Evolutionary conservation across 768 basidiomycete genomes (phyloP).

Genomic region (Boletus reticulatus): DNA sequence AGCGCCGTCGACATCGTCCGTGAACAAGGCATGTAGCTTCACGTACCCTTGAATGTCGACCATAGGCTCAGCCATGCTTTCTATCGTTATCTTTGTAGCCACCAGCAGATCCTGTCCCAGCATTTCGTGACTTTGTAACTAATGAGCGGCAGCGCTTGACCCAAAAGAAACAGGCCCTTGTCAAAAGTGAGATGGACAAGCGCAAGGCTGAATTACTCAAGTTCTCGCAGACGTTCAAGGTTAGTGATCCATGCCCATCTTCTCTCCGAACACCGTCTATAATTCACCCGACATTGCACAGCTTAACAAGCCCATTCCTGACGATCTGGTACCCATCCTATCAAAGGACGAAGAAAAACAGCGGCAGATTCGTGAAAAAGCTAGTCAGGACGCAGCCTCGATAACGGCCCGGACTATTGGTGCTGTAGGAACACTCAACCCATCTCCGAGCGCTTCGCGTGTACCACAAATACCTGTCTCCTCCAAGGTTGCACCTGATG

Average conservation of each 20-base stretch:
- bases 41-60: not conserved
- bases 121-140: slow-evolving; percentile 91
- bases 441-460: slow-evolving; percentile 48
- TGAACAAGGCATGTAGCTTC: slow-evolving; percentile 48
- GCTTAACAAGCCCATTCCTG: slow-evolving; percentile 94
- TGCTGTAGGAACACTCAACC: slow-evolving; percentile 36
- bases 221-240: slow-evolving; percentile 95
- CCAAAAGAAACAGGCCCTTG: slow-evolving; percentile 85
- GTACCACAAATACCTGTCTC: slow-evolving; percentile 33
- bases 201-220: slow-evolving; percentile 90
- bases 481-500: slow-evolving; percentile 30
- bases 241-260: slow-evolving; percentile 32
- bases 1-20: slow-evolving; percentile 44
- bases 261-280: not conserved
- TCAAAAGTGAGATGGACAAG: slow-evolving; percentile 93
- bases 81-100: slow-evolving; percentile 39
- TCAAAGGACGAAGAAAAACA: slow-evolving; percentile 95
- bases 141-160: slow-evolving; percentile 88
- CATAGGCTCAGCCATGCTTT: not conserved
- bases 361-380: slow-evolving; percentile 76
- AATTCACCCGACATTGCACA: slow-evolving; percentile 27
- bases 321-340: slow-evolving; percentile 88
- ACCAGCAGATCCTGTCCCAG: slow-evolving; percentile 72
- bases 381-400: slow-evolving; percentile 64
- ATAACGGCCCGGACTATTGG: slow-evolving; percentile 69